Evolutionary conservation across 331 rosid genomes (phyloP), one percentile per base, ranked within the genome.

Genomic region (Rhamnella rubrinervis): DNA sequence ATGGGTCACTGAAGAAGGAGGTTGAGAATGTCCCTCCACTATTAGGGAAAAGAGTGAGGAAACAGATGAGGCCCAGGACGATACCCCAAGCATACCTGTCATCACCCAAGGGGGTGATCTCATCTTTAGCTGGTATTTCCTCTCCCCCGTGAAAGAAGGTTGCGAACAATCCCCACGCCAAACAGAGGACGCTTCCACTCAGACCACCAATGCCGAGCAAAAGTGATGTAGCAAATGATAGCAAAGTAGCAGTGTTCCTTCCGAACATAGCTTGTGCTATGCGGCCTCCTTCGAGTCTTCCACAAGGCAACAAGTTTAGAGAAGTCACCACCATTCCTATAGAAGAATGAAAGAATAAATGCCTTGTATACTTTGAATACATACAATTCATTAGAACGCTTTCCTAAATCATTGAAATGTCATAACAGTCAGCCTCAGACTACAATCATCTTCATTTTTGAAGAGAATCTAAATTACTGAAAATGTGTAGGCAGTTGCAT

Each of bases 321-420:
- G 98, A 86, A 15, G 98, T 93, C 78, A 90, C 97, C 75, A 93
- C 97, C 97, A 93, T 93, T 26, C 98, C 98, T 92, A 78, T 68
- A 75, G 19, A 28, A 65, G 15, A 64, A 68, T 55, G 28, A 28
- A 19, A 51, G 26, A 52, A 21, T 72, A 14, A 67, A 35, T 6
- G 49, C 35, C 58, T 58, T 31, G 50, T 25, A 55, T 40, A 38
- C 39, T 8, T 19, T 16, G 15, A 47, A 47, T 47, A 47, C 17
- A 47, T 3, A 2, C 14, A 9, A 12, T 44, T 44, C 49, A 44
- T 44, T 44, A 11, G 14, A 14, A 44, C 11, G 11, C 11, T 9
- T 44, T 44, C 49, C 14, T 44, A 44, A 44, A 44, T 44, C 49
- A 44, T 9, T 12, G 14, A 44, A 11, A 9, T 1, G 49, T 11